A percentile compares a stretch with the other conserved stretches of the same genome.
These are phyloP conservation scores for Erodium moschatum DNA, from an alignment of 441 rosid species.

Conservation along the genomic window DNA sequence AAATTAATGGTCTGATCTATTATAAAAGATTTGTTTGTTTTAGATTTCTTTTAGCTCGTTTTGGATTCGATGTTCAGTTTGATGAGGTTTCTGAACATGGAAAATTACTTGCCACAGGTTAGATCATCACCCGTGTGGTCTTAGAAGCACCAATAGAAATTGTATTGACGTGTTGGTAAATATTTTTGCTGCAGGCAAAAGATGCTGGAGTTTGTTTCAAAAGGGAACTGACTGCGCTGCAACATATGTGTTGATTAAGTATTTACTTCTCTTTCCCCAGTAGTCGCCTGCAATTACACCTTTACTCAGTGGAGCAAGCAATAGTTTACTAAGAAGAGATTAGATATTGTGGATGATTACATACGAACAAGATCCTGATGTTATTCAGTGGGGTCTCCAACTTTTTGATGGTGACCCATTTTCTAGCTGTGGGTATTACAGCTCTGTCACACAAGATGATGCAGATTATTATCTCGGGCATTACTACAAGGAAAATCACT, in stretches of 20 bases:
- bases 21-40: neutral
- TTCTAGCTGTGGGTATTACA: slow-evolving; percentile 34
- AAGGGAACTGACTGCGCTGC: neutral
- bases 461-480: slow-evolving; percentile 31
- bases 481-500: slow-evolving; percentile 37
- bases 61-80: neutral
- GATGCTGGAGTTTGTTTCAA: neutral
- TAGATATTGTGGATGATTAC: slow-evolving; percentile 27
- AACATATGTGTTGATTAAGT: neutral
- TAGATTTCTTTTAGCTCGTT: neutral
- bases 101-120: neutral
- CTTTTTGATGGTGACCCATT: slow-evolving; percentile 48
- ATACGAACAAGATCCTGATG: slow-evolving; percentile 56
- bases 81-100: slow-evolving; percentile 1
- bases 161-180: neutral
- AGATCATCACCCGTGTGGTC: neutral
- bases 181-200: neutral
- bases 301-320: neutral
- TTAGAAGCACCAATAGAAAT: too few species aligned
- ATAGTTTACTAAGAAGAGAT: neutral
- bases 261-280: neutral
- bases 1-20: neutral
- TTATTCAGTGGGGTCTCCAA: slow-evolving; percentile 53
- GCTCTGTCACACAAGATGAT: slow-evolving; percentile 25
- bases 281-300: neutral